phyloP scores from a whole-genome alignment of 345 rosid genomes.

The Physaria fendleri region DNA sequence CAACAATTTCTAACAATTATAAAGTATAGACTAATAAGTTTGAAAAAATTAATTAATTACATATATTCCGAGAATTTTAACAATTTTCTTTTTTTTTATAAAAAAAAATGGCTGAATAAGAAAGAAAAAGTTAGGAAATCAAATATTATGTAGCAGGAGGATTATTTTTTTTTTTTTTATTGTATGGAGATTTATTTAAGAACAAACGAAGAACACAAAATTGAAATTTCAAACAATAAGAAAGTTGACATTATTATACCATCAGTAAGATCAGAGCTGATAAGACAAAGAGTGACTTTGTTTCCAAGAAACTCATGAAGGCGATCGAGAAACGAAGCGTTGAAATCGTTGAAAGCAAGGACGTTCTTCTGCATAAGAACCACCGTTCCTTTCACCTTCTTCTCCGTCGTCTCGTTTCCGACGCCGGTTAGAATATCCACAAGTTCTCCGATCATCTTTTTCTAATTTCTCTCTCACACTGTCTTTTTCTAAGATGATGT shows the following conservation, averaged over 20 bases:
- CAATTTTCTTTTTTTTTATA: too few species aligned
- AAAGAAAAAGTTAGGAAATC: too few species aligned
- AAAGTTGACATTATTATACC: constrained; percentile 4
- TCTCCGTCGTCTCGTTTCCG: neutral
- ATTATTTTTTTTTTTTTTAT: too few species aligned
- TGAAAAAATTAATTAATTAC: too few species aligned
- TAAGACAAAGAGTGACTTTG: constrained; percentile 60
- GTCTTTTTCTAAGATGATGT: too few species aligned
- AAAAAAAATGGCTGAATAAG: too few species aligned
- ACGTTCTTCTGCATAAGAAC: constrained; percentile 88
- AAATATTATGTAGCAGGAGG: too few species aligned
- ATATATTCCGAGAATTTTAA: too few species aligned
- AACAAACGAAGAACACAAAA: neutral
- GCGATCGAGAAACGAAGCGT: constrained; percentile 56
- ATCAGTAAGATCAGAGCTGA: constrained; percentile 51
- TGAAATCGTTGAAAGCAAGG: constrained; percentile 71
- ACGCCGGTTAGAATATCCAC: constrained; percentile 27
- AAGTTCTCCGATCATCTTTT: constrained; percentile 22
- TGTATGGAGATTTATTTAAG: too few species aligned
- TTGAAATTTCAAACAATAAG: neutral
- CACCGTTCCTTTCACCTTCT: constrained; percentile 56
- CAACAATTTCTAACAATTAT: too few species aligned
- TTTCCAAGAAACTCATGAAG: constrained; percentile 57
- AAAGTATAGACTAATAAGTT: too few species aligned
- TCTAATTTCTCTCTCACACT: too few species aligned